Evolutionary conservation across 495 filamentous ascomycete species (phyloP).

Genomic region (Friedmanniomyces simplex): DNA sequence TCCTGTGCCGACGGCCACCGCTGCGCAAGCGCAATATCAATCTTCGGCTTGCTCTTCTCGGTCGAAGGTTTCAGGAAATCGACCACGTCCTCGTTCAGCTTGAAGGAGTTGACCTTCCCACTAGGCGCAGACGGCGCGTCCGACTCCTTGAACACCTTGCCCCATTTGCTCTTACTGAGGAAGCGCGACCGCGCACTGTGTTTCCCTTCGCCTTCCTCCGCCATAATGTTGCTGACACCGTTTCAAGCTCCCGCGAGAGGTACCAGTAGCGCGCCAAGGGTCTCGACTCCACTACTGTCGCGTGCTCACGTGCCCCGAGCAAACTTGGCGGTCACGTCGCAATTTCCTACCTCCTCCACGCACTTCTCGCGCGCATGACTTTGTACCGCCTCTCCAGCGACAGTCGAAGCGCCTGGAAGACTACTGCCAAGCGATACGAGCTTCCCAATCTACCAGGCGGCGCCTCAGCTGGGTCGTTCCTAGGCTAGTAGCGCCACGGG

Average conservation of each 20-base stretch:
- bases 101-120: slow-evolving; percentile 10
- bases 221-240: slow-evolving; percentile 4
- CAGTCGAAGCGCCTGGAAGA: too few species aligned
- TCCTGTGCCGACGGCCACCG: slow-evolving; percentile 30
- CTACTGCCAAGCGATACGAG: too few species aligned
- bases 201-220: slow-evolving; percentile 13
- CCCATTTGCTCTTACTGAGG: slow-evolving; percentile 16
- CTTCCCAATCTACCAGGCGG: too few species aligned
- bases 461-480: too few species aligned
- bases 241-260: background rate
- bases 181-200: slow-evolving; percentile 2
- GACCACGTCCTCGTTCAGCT: slow-evolving; percentile 29
- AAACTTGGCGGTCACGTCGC: too few species aligned
- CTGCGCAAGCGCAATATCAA: slow-evolving; percentile 32
- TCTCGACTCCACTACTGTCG: too few species aligned
- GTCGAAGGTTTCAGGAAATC: slow-evolving; percentile 36
- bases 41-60: slow-evolving; percentile 25
- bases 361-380: too few species aligned
- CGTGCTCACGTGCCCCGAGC: too few species aligned
- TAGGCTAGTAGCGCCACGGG: too few species aligned
- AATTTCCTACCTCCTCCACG: too few species aligned
- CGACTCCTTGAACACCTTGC: slow-evolving; percentile 15
- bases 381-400: too few species aligned
- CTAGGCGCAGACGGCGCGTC: background rate
- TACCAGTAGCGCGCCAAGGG: background rate